A percentile compares a stretch with the other conserved stretches of the same genome.
Evolutionary conservation across 441 rosid species (phyloP).

Genomic region (Pelargonium myrrhifolium): DNA sequence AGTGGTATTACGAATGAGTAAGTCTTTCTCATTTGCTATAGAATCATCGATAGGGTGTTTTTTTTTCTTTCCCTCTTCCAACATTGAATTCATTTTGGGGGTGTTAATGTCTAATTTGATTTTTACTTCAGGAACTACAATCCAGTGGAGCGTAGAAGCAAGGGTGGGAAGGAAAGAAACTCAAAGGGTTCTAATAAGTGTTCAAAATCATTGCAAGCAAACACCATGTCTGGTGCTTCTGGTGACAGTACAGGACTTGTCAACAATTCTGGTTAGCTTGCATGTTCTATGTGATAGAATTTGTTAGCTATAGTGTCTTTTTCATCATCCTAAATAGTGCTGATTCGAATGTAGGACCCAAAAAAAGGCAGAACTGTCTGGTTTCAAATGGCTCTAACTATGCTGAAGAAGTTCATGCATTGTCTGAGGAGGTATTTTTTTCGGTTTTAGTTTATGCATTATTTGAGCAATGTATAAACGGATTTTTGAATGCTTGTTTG

Average conservation of each 20-base stretch:
- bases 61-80: no score
- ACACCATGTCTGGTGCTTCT: background rate
- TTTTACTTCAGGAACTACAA: background rate
- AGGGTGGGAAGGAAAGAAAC: slow-evolving; percentile 1
- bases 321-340: background rate
- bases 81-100: no score
- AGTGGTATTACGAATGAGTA: background rate
- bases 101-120: background rate
- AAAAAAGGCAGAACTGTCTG: background rate
- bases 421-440: background rate
- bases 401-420: background rate
- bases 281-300: background rate
- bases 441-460: background rate
- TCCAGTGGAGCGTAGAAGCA: background rate
- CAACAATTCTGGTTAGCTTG: background rate
- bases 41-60: background rate
- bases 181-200: background rate
- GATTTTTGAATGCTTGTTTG: background rate
- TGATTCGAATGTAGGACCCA: background rate
- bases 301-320: background rate
- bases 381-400: background rate
- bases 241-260: background rate
- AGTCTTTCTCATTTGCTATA: background rate
- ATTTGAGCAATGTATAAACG: background rate
- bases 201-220: background rate